These are phyloP conservation scores for Glebionis coronaria DNA, from an alignment of 129 eudicot species.

Conservation along the genomic window DNA sequence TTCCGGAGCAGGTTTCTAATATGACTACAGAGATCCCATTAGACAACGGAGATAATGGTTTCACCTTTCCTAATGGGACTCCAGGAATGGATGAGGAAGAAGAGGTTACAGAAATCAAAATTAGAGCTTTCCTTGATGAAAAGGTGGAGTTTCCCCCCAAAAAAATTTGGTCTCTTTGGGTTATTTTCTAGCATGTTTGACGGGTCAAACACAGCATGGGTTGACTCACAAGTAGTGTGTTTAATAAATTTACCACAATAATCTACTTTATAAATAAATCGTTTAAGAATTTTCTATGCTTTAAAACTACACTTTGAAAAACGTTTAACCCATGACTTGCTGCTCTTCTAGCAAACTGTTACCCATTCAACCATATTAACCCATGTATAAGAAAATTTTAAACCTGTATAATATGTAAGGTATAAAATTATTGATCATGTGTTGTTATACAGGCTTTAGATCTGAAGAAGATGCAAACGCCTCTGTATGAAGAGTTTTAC, in stretches of 20 bases:
- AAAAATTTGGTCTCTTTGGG: no score
- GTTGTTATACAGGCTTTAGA: conserved; percentile 69
- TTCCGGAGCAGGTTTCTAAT: conserved; percentile 32
- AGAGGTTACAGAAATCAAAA: conserved; percentile 62
- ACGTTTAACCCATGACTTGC: no score
- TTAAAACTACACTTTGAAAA: no score
- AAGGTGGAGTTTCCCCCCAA: no score
- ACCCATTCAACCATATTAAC: not conserved
- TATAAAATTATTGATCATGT: not conserved
- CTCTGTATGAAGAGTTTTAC: conserved; percentile 82
- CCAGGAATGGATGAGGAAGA: conserved; percentile 77
- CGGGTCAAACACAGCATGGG: not conserved
- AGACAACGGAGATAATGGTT: conserved; percentile 46
- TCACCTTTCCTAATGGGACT: conserved; percentile 72
- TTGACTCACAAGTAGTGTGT: no score
- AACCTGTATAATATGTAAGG: not conserved
- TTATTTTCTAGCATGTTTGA: not conserved
- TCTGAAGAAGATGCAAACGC: conserved; percentile 91
- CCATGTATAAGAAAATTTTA: not conserved
- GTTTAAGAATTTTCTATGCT: no score
- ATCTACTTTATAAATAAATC: no score
- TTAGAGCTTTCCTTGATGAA: no score
- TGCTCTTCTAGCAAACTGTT: no score
- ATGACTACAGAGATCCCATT: conserved; percentile 32
- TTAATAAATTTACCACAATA: no score